Percentiles rank a stretch among this genome's conserved stretches.
phyloP scores from a whole-genome alignment of 345 rosid genomes.

The Psidium guajava region DNA sequence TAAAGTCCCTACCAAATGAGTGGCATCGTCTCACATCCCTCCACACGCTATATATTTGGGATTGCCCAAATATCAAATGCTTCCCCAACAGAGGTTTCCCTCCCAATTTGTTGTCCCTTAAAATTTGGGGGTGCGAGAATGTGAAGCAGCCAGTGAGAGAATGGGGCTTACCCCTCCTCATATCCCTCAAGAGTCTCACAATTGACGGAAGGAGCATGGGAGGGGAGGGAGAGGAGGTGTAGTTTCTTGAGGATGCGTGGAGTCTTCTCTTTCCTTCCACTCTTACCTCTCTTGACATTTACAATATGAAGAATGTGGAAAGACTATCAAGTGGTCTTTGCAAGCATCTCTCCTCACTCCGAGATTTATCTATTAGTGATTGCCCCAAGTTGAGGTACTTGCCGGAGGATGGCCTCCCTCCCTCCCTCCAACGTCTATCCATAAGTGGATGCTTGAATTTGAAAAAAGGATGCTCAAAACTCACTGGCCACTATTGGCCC shows the following conservation, averaged over 20 bases:
- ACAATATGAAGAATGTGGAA: not conserved
- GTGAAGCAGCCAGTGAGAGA: not conserved
- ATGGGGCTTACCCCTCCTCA: not conserved
- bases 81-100: not conserved
- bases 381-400: not conserved
- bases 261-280: not conserved
- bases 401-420: not conserved
- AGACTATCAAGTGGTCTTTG: not conserved
- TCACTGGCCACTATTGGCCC: not conserved
- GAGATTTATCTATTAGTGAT: fast-evolving
- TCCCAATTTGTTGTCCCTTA: not conserved
- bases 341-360: not conserved
- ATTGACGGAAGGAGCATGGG: not conserved
- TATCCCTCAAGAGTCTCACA: fast-evolving
- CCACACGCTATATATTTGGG: fast-evolving
- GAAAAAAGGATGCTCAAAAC: not conserved
- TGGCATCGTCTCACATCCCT: not conserved
- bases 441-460: fast-evolving
- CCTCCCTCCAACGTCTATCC: not conserved
- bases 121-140: not conserved
- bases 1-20: not conserved
- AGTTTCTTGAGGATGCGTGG: not conserved
- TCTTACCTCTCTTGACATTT: not conserved
- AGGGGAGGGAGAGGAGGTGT: not conserved
- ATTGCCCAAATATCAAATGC: not conserved